Base-by-base conservation (phyloP, 2,329 filamentous ascomycete species). In the Xylaria polymorpha region DNA sequence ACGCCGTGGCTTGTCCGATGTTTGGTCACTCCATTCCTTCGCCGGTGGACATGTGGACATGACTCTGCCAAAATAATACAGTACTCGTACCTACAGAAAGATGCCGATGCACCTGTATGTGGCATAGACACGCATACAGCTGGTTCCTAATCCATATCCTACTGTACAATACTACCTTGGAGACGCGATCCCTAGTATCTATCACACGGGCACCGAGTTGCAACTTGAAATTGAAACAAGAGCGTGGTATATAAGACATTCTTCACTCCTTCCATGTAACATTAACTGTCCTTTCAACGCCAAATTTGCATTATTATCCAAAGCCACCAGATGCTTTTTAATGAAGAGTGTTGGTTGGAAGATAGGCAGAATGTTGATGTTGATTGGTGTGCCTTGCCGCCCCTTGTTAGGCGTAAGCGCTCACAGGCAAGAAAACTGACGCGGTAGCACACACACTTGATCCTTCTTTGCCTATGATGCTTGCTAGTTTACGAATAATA, bases 281-380 rank as follows among this genome's bases (percentile, higher is more conserved):
- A 37, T 66, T 35, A 68, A 66, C 70, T 65, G 51, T 29, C 46
- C 53, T 44, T 72, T 73, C 68, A 41, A 71, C 71, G 66, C 67
- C 63, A 59, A 51, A 58, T 32, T 58, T 25, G 51, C 62, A 66
- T 61, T 29, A 32, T 72, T 62, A 41, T 46, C 51, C 15, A 57
- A 64, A 56, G 53, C 53, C 20, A 58, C 20, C 10, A 15, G 46
- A 43, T 41, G 29, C 20, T 41, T 50, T 63, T 53, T 46, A 62
- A 66, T 48, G 37, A 62, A 37, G 39, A 57, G 64, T 59, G 43
- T n/a, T 51, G 20, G 50, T 37, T 53, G 15, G 20, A 22, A 51
- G 35, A 53, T 58, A 35, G 53, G 15, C 15, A 35, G 37, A 29
- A 29, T 29, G 25, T 29, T 29, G 25, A 46, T 22, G 37, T 22